Conservation (phyloP, 192 early-diverging fungal species). For the Funneliformis mosseae region DNA sequence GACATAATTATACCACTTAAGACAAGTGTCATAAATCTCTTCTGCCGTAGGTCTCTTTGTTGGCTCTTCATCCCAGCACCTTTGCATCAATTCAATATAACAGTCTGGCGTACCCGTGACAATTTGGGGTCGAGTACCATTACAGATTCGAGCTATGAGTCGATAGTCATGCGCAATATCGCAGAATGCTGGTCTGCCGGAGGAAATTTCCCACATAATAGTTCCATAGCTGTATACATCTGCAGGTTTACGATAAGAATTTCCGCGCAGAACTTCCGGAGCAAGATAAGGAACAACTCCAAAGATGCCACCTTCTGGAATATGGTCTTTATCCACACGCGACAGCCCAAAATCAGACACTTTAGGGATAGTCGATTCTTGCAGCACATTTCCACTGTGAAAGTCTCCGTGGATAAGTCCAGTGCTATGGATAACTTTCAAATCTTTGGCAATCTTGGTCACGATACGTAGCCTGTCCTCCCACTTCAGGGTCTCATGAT, state of each 20-base stretch:
- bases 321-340: slow-evolving; percentile 11
- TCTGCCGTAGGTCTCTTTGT: slow-evolving; percentile 17
- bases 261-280: neutral
- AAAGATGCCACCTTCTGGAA: neutral
- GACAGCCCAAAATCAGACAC: slow-evolving; percentile 46
- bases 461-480: neutral
- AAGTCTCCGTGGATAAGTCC: neutral
- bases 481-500: slow-evolving; percentile 12
- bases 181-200: slow-evolving; percentile 39
- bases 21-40: neutral
- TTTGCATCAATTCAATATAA: slow-evolving; percentile 14
- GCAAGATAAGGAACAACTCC: slow-evolving; percentile 3
- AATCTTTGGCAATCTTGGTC: neutral
- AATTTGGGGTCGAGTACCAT: slow-evolving; percentile 6
- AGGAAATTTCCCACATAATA: slow-evolving; percentile 50
- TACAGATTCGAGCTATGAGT: neutral
- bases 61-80: slow-evolving; percentile 17
- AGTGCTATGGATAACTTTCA: neutral
- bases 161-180: neutral
- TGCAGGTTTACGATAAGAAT: slow-evolving; percentile 24
- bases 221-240: slow-evolving; percentile 47
- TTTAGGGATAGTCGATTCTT: neutral
- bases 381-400: slow-evolving; percentile 10
- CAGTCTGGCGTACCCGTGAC: neutral
- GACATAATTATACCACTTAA: slow-evolving; percentile 3